Evolutionary conservation across 2,329 filamentous ascomycete species (phyloP), one percentile per base, ranked within the genome.

Genomic region (Apiospora sp.): DNA sequence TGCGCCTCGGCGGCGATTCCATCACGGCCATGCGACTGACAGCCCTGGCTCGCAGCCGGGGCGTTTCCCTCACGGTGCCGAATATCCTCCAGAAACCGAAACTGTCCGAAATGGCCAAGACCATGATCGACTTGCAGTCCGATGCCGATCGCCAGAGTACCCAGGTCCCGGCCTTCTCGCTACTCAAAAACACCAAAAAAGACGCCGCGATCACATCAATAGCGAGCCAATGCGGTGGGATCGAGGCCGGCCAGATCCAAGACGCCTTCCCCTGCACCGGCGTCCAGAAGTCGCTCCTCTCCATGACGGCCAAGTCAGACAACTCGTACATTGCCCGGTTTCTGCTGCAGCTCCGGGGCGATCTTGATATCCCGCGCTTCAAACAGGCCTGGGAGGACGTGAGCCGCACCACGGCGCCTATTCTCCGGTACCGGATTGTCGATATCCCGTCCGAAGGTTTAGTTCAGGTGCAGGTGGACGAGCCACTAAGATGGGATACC

Each of bases 291-390:
- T 67, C 61, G 1, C 61, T 67, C 24, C 61, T 67, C 41, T 67
- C 61, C 3, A 67, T 67, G 61, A 67, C 61, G 19, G 61, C 61
- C 22, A 67, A 67, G 24, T 43, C 61, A 1, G 61, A 43, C 61
- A 67, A 67, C 10, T 67, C 61, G 13, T 67, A 67, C 61, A 67
- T 67, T 19, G 61, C 61, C 34, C n/a, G 61, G 19, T 67, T 67
- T 19, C 19, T 67, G 8, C 37, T 67, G 5, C 61, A 19, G 22
- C 61, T 67, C 22, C 10, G 24, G 4, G 37, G 10, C 1, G 19
- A 24, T 14, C 8, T 67, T 19, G 61, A 67, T 19, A 13, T 67
- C 4, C 13, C 2, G 3, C 37, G 22, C 4, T 67, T 67, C 34
- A 43, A 67, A n/a, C 43, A 41, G 19, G 61, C 61, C 27, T 67